Conservation (phyloP, 2,329 filamentous ascomycete genomes). For the Phyllosticta citrichinensis region DNA sequence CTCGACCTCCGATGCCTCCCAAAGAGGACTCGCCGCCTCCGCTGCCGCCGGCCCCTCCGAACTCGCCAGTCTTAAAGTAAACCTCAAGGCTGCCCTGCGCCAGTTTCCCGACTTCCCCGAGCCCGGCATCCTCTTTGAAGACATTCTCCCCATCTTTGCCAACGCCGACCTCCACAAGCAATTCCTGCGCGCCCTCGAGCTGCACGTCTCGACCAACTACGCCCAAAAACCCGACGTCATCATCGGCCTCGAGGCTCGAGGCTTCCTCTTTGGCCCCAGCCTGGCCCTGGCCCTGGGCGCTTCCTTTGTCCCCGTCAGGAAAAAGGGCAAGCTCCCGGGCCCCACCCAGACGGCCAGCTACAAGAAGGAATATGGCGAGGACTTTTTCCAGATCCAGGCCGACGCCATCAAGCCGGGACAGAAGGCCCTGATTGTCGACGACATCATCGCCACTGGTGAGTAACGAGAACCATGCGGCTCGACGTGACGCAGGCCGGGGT, state of each 20-base stretch:
- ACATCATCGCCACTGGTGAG: constrained; percentile 96
- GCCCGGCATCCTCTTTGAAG: constrained; percentile 89
- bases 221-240: constrained; percentile 70
- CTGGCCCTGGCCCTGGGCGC: constrained; percentile 75
- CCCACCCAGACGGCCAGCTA: constrained; percentile 76
- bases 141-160: constrained; percentile 94
- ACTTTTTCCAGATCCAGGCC: constrained; percentile 92
- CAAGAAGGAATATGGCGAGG: constrained; percentile 91
- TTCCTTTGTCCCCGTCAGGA: constrained; percentile 85
- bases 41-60: constrained; percentile 40
- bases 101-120: constrained; percentile 88
- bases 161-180: constrained; percentile 61
- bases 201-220: constrained; percentile 62
- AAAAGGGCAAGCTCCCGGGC: constrained; percentile 91
- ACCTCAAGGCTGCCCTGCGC: constrained; percentile 62
- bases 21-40: constrained; percentile 40
- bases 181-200: constrained; percentile 74
- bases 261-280: constrained; percentile 89
- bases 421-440: constrained; percentile 87
- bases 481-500: neutral
- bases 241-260: constrained; percentile 85
- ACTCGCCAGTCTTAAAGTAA: constrained; percentile 55
- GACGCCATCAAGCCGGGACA: constrained; percentile 77
- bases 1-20: constrained; percentile 30
- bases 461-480: constrained; percentile 13